Conservation (phyloP, 192 early-diverging fungal genomes). For the Gonapodya prolifera region DNA sequence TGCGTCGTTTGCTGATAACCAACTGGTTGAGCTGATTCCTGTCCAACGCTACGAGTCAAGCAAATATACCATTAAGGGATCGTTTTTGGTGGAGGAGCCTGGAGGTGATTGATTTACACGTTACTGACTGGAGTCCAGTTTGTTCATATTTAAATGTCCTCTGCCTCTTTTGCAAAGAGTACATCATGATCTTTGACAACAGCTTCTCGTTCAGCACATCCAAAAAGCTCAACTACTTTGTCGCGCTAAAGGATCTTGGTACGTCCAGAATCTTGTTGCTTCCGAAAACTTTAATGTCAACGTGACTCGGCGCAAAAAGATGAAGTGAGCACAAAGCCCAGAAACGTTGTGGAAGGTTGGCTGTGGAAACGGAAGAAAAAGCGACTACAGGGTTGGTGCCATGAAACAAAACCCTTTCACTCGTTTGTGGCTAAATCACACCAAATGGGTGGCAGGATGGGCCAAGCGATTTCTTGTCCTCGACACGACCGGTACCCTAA, state of each 20-base stretch:
- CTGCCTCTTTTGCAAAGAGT: not conserved
- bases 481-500: not conserved
- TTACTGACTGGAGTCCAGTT: too few species aligned
- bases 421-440: too few species aligned
- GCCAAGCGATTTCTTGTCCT: not conserved
- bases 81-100: not conserved
- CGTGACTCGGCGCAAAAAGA: not conserved
- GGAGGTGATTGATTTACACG: not conserved
- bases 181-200: not conserved
- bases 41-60: not conserved
- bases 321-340: not conserved
- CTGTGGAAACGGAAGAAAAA: not conserved
- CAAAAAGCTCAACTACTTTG: slow-evolving; percentile 3
- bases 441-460: not conserved
- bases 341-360: not conserved
- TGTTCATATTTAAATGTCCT: not conserved
- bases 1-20: too few species aligned
- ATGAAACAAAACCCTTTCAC: too few species aligned
- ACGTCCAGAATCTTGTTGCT: not conserved
- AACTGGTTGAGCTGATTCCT: not conserved
- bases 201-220: not conserved
- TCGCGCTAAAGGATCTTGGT: not conserved
- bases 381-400: not conserved
- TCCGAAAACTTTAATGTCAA: not conserved
- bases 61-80: not conserved